These are phyloP conservation scores for Viridothelium virens DNA, from an alignment of 495 filamentous ascomycete genomes.

Conservation along the genomic window DNA sequence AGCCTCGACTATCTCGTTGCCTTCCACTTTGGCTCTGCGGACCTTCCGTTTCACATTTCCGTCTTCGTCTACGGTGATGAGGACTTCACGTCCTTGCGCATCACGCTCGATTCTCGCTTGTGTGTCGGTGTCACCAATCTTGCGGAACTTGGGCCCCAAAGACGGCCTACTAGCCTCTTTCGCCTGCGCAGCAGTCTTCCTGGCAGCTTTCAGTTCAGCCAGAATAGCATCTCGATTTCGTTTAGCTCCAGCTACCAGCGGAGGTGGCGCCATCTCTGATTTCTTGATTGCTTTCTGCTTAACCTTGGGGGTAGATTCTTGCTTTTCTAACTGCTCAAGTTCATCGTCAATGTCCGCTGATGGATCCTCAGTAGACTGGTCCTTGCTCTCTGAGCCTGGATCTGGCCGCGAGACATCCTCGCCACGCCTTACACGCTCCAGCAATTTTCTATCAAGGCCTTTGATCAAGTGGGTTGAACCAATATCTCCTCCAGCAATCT, in stretches of 20 bases:
- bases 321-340: constrained; percentile 64
- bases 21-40: constrained; percentile 42
- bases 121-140: constrained; percentile 53
- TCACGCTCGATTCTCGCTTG: constrained; percentile 70
- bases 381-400: constrained; percentile 1
- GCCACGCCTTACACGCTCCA: constrained; percentile 56
- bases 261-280: constrained; percentile 62
- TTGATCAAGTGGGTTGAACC: constrained; percentile 79
- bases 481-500: constrained; percentile 79
- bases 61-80: constrained; percentile 78
- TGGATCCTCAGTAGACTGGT: constrained; percentile 14
- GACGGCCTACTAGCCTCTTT: constrained; percentile 44
- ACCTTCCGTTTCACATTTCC: constrained; percentile 85
- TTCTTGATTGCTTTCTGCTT: constrained; percentile 63
- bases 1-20: constrained; percentile 23
- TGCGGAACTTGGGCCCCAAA: constrained; percentile 68
- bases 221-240: constrained; percentile 76
- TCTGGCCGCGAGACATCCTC: constrained; percentile 33
- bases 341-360: constrained; percentile 64
- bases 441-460: constrained; percentile 75
- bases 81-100: constrained; percentile 66
- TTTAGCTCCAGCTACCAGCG: constrained; percentile 54
- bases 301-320: constrained; percentile 49
- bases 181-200: constrained; percentile 51
- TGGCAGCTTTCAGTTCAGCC: constrained; percentile 67